Evolutionary conservation across 331 rosid genomes (phyloP).

Genomic region (Quercus tomentella): DNA sequence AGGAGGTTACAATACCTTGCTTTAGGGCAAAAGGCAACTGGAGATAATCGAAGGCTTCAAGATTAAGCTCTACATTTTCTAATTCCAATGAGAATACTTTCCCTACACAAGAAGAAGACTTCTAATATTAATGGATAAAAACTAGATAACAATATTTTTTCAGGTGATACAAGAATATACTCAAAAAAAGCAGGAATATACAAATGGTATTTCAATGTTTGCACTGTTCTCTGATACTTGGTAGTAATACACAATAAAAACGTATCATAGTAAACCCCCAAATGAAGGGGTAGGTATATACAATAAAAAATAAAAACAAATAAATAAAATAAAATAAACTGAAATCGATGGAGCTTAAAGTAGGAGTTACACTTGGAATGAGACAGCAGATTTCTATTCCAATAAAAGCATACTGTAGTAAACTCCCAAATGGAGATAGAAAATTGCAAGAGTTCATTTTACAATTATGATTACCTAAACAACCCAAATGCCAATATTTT

Average conservation of each 20-base stretch:
- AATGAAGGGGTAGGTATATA: background rate
- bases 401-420: no score
- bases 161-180: background rate
- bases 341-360: background rate
- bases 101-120: slow-evolving; percentile 40
- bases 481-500: no score
- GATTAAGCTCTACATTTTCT: slow-evolving; percentile 92
- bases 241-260: background rate
- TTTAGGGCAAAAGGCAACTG: slow-evolving; percentile 90
- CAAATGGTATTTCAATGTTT: background rate
- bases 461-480: no score
- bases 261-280: background rate
- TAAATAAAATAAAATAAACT: background rate
- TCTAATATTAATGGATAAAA: slow-evolving; percentile 17
- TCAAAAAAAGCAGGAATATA: background rate
- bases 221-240: background rate
- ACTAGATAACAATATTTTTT: background rate
- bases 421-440: no score
- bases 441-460: no score
- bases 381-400: no score
- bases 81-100: slow-evolving; percentile 48
- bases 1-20: slow-evolving; percentile 52
- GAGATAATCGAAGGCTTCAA: slow-evolving; percentile 95
- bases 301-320: background rate
- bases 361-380: no score